These are phyloP conservation scores for Saturnispora zaruensis DNA, from an alignment of 805 yeast species.

Conservation along the genomic window DNA sequence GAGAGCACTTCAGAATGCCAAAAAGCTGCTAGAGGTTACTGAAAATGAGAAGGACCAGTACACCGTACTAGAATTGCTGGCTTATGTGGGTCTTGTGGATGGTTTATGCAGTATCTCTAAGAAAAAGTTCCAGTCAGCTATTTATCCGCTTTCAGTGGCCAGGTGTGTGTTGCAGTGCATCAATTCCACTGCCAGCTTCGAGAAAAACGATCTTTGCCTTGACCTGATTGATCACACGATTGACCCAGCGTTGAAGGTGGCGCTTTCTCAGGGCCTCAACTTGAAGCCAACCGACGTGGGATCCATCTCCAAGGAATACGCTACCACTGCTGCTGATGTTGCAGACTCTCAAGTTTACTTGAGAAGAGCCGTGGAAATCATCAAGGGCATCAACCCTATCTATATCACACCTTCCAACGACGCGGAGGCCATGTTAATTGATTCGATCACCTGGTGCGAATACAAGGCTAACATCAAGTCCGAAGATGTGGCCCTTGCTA, in stretches of 20 bases:
- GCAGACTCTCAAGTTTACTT: constrained; percentile 28
- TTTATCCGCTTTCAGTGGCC: constrained; percentile 47
- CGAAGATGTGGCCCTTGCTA: constrained; percentile 59
- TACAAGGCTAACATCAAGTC: constrained; percentile 56
- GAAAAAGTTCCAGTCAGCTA: constrained; percentile 48
- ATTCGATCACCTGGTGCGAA: constrained; percentile 40
- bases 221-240: constrained; percentile 51
- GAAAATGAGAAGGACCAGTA: constrained; percentile 31
- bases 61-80: constrained; percentile 27
- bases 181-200: constrained; percentile 24
- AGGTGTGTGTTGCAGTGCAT: constrained; percentile 53
- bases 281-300: constrained; percentile 38
- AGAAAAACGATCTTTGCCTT: constrained; percentile 34
- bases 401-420: constrained; percentile 29
- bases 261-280: constrained; percentile 24
- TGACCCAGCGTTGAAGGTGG: constrained; percentile 53
- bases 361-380: constrained; percentile 30
- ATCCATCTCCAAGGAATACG: constrained; percentile 35
- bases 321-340: constrained; percentile 20
- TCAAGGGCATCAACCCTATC: constrained; percentile 29
- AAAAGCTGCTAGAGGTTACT: constrained; percentile 35
- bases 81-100: constrained; percentile 29
- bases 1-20: constrained; percentile 42
- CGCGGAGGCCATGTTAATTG: constrained; percentile 17
- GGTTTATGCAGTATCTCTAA: constrained; percentile 40